Evolutionary conservation across 306 rosid genomes (phyloP).

Genomic region (Abrus precatorius): DNA sequence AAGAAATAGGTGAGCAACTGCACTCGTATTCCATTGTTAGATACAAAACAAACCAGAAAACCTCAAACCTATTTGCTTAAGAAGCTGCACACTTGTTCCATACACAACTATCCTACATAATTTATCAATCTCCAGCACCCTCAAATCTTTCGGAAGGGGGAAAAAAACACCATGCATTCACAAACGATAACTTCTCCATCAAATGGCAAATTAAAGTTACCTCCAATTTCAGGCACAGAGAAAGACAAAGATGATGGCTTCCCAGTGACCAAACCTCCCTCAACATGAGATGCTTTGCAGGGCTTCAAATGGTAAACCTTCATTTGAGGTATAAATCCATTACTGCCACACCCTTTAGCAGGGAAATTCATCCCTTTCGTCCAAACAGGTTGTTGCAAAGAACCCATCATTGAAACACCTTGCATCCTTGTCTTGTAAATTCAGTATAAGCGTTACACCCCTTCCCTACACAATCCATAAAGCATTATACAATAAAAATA

Average conservation of each 20-base stretch:
- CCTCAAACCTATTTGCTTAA: neutral
- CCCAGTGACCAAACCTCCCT: slow-evolving; percentile 70
- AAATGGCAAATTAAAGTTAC: slow-evolving; percentile 47
- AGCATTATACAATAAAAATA: slow-evolving; percentile 8
- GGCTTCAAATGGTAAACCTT: slow-evolving; percentile 56
- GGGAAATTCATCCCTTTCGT: slow-evolving; percentile 54
- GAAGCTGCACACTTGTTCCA: neutral
- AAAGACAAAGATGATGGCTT: slow-evolving; percentile 57
- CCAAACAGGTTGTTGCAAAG: slow-evolving; percentile 68
- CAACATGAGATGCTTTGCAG: slow-evolving; percentile 56
- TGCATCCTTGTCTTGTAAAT: slow-evolving; percentile 61
- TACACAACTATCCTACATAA: neutral
- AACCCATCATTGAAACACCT: slow-evolving; percentile 71
- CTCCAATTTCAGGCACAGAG: slow-evolving; percentile 69
- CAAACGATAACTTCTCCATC: neutral
- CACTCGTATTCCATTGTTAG: slow-evolving; percentile 17
- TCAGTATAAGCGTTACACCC: neutral
- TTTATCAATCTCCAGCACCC: neutral
- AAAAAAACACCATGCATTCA: neutral
- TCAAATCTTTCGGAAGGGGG: neutral
- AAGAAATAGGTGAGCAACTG: neutral
- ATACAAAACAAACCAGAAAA: slow-evolving; percentile 11
- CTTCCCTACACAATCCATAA: slow-evolving; percentile 26
- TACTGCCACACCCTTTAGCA: slow-evolving; percentile 46
- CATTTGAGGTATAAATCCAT: slow-evolving; percentile 53